Base-by-base conservation (phyloP, 169 alveolate genomes). In the Plasmodium vivax region DNA sequence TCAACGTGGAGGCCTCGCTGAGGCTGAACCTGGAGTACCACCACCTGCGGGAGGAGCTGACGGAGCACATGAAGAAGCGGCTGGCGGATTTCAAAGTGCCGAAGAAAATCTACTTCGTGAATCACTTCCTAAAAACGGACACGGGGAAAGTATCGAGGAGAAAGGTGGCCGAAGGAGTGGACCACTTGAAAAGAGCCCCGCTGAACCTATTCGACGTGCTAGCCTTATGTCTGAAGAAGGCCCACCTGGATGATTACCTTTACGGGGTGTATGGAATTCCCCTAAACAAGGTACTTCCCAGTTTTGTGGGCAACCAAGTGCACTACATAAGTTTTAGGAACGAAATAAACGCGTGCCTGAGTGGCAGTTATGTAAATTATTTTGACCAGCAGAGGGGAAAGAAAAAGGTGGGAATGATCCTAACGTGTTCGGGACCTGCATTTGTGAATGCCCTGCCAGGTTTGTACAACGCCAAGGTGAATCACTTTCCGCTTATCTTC, bases 351-450 rank as follows among this genome's bases (percentile, higher is more conserved):
- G 94, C 94, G 2, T 36, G 84, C 34, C n/a, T 90, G 7, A 80
- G 94, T 80, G 80, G 90, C 68, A 90, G 72, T 51, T 90, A 90
- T 90, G 90, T 90, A 4, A 79, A 90, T 27, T 90, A 58, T 90
- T 90, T 90, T 51, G 83, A 45, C 82, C 27, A 68, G n/a, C 2
- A 90, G 27, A 56, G 68, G 36, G 51, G 23, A 30, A 58, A 85
- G 82, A 85, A 85, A 51, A 90, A 90, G 72, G 51, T 90, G 23
- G 94, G 94, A 80, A 79, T 90, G 7, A 19, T 90, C 16, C 51
- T 90, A 27, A 81, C 91, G 10, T 90, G 94, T 27, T 90, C 94
- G 27, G 94, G 94, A 23, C 94, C 94, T 23, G 94, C 83, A 90
- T 90, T 90, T 79, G 83, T 90, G 36, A 90, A 90, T 80, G 82